These are phyloP conservation scores for Scleroderma bovista DNA, from an alignment of 768 basidiomycete species.

Conservation along the genomic window DNA sequence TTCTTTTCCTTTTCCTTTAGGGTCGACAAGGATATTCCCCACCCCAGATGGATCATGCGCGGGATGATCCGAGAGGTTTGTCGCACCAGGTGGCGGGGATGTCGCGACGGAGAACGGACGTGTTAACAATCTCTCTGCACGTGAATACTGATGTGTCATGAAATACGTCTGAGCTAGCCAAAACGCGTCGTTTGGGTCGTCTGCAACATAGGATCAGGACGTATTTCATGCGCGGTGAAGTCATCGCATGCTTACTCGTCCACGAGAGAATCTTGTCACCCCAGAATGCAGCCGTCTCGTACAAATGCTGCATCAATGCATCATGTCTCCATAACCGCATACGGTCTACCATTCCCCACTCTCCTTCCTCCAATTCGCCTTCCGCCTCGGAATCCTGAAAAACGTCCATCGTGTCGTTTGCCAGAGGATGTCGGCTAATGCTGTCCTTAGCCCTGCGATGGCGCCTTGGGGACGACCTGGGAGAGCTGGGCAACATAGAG, in stretches of 20 bases:
- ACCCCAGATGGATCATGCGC: conserved; percentile 29
- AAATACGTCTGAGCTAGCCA: conserved; percentile 99
- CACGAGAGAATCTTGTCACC: conserved; percentile 94
- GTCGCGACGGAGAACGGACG: conserved; percentile 68
- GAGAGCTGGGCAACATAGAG: conserved; percentile 71
- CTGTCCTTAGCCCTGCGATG: conserved; percentile 52
- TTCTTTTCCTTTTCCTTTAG: conserved; percentile 65
- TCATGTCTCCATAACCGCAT: conserved; percentile 98
- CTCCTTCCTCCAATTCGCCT: conserved; percentile 54
- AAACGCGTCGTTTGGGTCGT: conserved; percentile 96
- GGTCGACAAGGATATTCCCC: conserved; percentile 34
- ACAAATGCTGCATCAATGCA: conserved; percentile 96
- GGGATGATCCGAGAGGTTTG: conserved; percentile 17
- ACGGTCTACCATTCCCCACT: conserved; percentile 88
- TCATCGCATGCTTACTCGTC: conserved; percentile 67
- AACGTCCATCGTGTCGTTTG: conserved; percentile 69
- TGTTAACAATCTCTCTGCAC: conserved; percentile 86
- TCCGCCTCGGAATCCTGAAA: conserved; percentile 64
- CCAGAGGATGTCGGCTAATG: conserved; percentile 61
- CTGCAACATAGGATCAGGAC: conserved; percentile 35
- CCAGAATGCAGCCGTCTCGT: conserved; percentile 97
- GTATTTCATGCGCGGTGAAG: conserved; percentile 1
- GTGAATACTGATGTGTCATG: conserved; percentile 91
- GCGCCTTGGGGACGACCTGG: conserved; percentile 60
- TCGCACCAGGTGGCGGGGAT: conserved; percentile 29